phyloP scores from a whole-genome alignment of 371 early-diverging fungal genomes.

The Smittium culicis region DNA sequence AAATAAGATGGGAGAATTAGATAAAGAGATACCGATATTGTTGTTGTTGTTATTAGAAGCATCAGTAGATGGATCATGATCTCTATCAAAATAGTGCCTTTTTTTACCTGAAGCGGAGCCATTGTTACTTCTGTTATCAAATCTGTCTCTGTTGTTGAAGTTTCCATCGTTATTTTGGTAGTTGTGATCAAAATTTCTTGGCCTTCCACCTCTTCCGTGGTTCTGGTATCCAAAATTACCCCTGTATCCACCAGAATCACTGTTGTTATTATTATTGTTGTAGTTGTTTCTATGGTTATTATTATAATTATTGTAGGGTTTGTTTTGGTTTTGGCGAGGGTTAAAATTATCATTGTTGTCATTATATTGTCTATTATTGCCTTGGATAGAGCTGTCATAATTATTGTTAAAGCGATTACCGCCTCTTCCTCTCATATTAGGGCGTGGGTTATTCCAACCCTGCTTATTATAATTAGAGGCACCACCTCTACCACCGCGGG shows the following conservation, averaged over 20 bases:
- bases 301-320: not conserved
- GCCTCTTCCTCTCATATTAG: not conserved
- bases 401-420: not conserved
- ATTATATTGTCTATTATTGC: not conserved
- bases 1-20: too few species aligned
- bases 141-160: not conserved
- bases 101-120: not conserved
- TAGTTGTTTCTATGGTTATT: not conserved
- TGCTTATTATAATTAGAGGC: not conserved
- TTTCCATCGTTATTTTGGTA: not conserved
- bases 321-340: not conserved
- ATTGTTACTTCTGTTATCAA: not conserved
- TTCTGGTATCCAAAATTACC: not conserved
- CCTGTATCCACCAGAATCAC: not conserved
- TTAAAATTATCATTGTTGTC: not conserved
- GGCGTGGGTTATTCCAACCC: not conserved
- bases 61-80: not conserved
- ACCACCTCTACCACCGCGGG: not conserved
- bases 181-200: not conserved
- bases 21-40: too few species aligned
- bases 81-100: not conserved
- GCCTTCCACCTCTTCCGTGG: not conserved
- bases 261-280: not conserved
- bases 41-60: too few species aligned
- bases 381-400: not conserved